Conservation (phyloP, 768 basidiomycete species). For the Russula sp. region DNA sequence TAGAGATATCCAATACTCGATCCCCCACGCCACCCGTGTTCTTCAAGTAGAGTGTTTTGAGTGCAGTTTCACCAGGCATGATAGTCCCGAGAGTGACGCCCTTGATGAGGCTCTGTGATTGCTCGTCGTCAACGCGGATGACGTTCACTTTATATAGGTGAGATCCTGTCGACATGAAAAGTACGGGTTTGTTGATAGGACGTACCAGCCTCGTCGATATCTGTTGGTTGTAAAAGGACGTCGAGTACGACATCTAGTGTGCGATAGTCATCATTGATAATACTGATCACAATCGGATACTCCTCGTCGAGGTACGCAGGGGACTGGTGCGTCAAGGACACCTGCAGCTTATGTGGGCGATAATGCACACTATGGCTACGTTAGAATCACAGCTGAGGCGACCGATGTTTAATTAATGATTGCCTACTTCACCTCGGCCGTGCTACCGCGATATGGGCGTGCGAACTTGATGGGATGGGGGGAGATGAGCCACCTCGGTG, state of each 20-base stretch:
- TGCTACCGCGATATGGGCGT: conserved; percentile 48
- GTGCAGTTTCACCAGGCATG: conserved; percentile 51
- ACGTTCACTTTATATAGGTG: conserved; percentile 47
- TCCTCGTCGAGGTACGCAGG: conserved; percentile 82
- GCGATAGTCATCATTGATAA: conserved; percentile 69
- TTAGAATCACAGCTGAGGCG: conserved; percentile 19
- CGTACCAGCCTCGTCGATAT: conserved; percentile 69
- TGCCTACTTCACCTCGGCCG: conserved; percentile 49
- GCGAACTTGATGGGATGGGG: conserved; percentile 53
- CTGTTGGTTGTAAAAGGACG: conserved; percentile 75
- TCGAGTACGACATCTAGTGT: conserved; percentile 68
- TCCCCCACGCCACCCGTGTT: conserved; percentile 64
- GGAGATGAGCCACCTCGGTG: conserved; percentile 57
- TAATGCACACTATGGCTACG: conserved; percentile 52
- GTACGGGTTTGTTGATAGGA: conserved; percentile 2
- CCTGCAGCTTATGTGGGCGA: conserved; percentile 54
- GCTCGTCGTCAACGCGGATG: conserved; percentile 59
- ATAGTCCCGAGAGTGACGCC: conserved; percentile 66
- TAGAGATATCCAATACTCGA: conserved; percentile 75
- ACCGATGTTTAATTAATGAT: background rate
- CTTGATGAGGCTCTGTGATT: conserved; percentile 72
- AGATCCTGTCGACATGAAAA: background rate
- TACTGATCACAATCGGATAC: conserved; percentile 66
- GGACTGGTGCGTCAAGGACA: conserved; percentile 55
- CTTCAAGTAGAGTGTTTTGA: conserved; percentile 62